Evolutionary conservation across 345 rosid species (phyloP).

Genomic region (Brassica nigra): DNA sequence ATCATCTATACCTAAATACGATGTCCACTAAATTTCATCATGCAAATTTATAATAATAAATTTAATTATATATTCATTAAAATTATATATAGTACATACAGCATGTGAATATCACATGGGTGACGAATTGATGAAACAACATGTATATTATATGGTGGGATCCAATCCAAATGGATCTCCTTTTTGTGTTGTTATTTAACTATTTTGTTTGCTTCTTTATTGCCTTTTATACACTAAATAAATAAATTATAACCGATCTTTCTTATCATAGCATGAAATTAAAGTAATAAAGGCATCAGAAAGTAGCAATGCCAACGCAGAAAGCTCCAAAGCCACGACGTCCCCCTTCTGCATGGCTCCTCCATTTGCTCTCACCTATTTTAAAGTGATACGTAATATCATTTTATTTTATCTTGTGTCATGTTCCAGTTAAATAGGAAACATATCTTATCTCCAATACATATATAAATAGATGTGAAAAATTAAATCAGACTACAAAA

Average conservation of each 20-base stretch:
- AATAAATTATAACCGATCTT: constrained; percentile 28
- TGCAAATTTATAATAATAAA: background rate
- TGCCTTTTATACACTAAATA: background rate
- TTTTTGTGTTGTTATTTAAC: constrained; percentile 14
- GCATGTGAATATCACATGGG: constrained; percentile 40
- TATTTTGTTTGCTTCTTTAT: background rate
- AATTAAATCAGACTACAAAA: background rate
- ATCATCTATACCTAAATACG: constrained; percentile 3
- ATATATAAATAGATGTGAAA: background rate
- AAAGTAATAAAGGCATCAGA: constrained; percentile 24
- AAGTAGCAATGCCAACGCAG: constrained; percentile 37
- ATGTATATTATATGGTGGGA: constrained; percentile 25
- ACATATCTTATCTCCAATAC: constrained; percentile 16
- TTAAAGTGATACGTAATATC: constrained; percentile 26
- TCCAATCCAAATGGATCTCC: constrained; percentile 27
- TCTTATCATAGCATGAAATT: constrained; percentile 32
- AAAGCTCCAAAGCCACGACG: constrained; percentile 41
- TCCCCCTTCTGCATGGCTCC: constrained; percentile 29
- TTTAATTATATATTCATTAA: background rate
- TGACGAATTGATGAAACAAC: constrained; percentile 38
- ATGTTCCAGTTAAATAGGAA: constrained; percentile 27
- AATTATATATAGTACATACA: background rate
- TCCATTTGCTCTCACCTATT: constrained; percentile 24
- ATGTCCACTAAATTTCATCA: constrained; percentile 9
- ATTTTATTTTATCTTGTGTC: constrained; percentile 12